Conservation (phyloP, 2,329 filamentous ascomycete species). For the Ceratocystis colombiana region DNA sequence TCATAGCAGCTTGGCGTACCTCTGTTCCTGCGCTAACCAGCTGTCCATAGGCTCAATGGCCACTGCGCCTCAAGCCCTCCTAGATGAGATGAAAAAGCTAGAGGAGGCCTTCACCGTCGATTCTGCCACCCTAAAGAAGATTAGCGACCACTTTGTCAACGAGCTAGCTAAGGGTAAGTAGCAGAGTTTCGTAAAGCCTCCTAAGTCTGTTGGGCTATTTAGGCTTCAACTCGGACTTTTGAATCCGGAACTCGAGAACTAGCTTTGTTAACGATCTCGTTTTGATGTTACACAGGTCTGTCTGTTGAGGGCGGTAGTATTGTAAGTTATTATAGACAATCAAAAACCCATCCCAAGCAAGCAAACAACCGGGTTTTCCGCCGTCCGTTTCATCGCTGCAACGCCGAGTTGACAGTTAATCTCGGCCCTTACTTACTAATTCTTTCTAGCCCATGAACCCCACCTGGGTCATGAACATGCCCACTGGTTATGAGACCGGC, state of each 20-base stretch:
- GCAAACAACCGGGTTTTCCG: background rate
- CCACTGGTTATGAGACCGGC: constrained; percentile 76
- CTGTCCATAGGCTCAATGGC: constrained; percentile 64
- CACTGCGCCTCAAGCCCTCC: constrained; percentile 77
- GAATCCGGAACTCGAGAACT: background rate
- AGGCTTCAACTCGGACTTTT: background rate
- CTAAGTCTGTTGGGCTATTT: background rate
- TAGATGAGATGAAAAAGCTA: constrained; percentile 67
- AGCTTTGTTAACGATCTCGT: background rate
- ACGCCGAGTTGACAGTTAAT: background rate
- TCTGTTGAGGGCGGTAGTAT: constrained; percentile 85
- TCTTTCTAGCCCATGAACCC: constrained; percentile 78
- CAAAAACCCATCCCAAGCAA: background rate
- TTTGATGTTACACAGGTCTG: constrained; percentile 19
- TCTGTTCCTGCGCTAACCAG: constrained; percentile 5
- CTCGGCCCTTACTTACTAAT: constrained; percentile 3
- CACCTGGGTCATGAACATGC: constrained; percentile 88
- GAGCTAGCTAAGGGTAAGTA: constrained; percentile 73
- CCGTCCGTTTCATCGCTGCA: background rate
- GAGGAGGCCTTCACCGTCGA: constrained; percentile 77
- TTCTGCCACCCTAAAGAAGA: constrained; percentile 70
- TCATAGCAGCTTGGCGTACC: background rate
- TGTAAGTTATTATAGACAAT: constrained; percentile 45
- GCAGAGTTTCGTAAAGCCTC: background rate
- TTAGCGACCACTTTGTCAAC: constrained; percentile 77